A percentile compares a stretch with the other conserved stretches of the same genome.
Evolutionary conservation across 202 grass and related monocot species (phyloP).

Genomic region (Miscanthus sacchariflorus): DNA sequence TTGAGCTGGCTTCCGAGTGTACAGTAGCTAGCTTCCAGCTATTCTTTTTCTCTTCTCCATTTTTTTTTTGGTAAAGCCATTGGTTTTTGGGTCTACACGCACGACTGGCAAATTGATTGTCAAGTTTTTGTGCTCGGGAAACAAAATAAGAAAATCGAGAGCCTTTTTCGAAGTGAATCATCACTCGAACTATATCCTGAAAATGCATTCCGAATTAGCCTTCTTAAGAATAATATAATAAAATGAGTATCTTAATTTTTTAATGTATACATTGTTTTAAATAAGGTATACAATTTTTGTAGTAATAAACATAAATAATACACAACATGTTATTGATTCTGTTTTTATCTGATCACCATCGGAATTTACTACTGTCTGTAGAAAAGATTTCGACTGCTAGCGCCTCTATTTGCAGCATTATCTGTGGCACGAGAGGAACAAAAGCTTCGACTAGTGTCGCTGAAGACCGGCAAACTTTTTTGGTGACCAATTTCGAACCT

Average conservation of each 20-base stretch:
- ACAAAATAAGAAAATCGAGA: not conserved
- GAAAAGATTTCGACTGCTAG: too few species aligned
- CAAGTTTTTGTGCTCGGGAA: constrained; percentile 24
- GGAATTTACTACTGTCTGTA: too few species aligned
- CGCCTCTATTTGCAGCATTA: too few species aligned
- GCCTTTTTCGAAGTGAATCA: not conserved
- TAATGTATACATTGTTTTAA: not conserved
- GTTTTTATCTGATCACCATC: too few species aligned
- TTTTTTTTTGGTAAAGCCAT: constrained; percentile 33
- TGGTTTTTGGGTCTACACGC: not conserved
- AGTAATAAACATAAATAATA: too few species aligned
- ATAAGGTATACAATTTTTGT: too few species aligned
- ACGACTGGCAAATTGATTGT: constrained; percentile 20
- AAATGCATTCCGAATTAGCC: not conserved
- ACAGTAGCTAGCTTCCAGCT: constrained; percentile 51
- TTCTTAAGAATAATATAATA: not conserved
- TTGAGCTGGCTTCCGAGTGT: constrained; percentile 57
- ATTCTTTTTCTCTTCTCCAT: not conserved
- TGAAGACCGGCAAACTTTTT: too few species aligned
- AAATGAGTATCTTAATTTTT: not conserved
- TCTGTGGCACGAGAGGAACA: too few species aligned
- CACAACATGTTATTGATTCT: too few species aligned
- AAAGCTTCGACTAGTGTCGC: too few species aligned
- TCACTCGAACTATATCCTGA: not conserved
- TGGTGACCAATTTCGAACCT: too few species aligned